Evolutionary conservation across 2,329 filamentous ascomycete genomes (phyloP).

Genomic region (Shiraia bambusicola): DNA sequence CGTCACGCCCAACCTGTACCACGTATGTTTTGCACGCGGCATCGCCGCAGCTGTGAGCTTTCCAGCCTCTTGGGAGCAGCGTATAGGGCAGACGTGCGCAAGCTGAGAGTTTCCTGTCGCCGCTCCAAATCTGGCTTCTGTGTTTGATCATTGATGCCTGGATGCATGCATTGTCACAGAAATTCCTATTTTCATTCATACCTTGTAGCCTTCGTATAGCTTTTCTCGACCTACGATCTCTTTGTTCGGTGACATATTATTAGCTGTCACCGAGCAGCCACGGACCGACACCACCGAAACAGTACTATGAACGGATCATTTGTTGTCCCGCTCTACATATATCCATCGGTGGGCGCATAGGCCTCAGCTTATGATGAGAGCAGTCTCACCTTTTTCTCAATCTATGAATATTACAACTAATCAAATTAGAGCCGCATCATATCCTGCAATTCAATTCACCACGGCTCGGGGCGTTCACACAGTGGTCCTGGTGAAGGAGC

Average conservation of each 20-base stretch:
- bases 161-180: slow-evolving; percentile 10
- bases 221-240: background rate
- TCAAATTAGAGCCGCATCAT: slow-evolving; percentile 22
- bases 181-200: slow-evolving; percentile 4
- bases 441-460: slow-evolving; percentile 51
- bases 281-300: slow-evolving; percentile 6
- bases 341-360: slow-evolving; percentile 52
- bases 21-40: slow-evolving; percentile 18
- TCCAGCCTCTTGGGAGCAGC: slow-evolving; percentile 21
- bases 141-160: slow-evolving; percentile 17
- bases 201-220: slow-evolving; percentile 1
- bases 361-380: slow-evolving; percentile 49
- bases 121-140: slow-evolving; percentile 14
- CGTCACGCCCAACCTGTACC: slow-evolving; percentile 28
- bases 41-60: slow-evolving; percentile 23
- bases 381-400: slow-evolving; percentile 5
- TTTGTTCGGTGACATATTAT: background rate
- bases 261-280: slow-evolving; percentile 8
- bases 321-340: slow-evolving; percentile 53
- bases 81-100: slow-evolving; percentile 21
- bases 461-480: slow-evolving; percentile 53
- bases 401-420: slow-evolving; percentile 10
- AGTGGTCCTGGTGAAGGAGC: slow-evolving; percentile 49
- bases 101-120: slow-evolving; percentile 13
- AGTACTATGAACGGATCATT: slow-evolving; percentile 36